Conservation (phyloP, 768 basidiomycete genomes). For the Auricularia heimuer region DNA sequence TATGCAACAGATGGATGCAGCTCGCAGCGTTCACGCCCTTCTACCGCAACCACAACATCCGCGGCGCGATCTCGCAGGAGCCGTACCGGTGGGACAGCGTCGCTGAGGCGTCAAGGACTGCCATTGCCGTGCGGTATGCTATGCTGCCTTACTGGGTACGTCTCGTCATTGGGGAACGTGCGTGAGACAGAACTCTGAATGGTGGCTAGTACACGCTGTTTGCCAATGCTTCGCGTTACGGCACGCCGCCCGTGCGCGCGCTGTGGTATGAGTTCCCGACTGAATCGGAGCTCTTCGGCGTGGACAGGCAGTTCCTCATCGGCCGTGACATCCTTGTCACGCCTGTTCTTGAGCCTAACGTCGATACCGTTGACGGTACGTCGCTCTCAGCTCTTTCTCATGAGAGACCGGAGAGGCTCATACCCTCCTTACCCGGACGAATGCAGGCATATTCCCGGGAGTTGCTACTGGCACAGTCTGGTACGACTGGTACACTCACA, state of each 20-base stretch:
- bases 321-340: constrained; percentile 66
- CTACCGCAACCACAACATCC: constrained; percentile 68
- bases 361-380: constrained; percentile 54
- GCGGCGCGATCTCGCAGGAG: constrained; percentile 63
- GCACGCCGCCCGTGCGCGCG: constrained; percentile 64
- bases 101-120: constrained; percentile 59
- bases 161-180: constrained; percentile 1
- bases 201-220: constrained; percentile 55
- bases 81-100: constrained; percentile 78
- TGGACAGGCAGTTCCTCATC: constrained; percentile 64
- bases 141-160: constrained; percentile 73
- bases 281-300: constrained; percentile 49
- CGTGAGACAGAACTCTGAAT: no score
- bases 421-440: no score
- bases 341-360: constrained; percentile 62
- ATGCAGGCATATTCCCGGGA: constrained; percentile 54
- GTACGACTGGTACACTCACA: constrained; percentile 69
- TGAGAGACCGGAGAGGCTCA: no score
- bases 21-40: constrained; percentile 77
- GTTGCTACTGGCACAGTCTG: constrained; percentile 41
- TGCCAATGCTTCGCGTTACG: constrained; percentile 51
- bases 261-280: constrained; percentile 73
- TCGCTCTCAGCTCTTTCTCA: background rate
- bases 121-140: constrained; percentile 61
- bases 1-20: constrained; percentile 82